Evolutionary conservation across 75 land plant genomes (phyloP).

Genomic region (Cryptomeria japonica): DNA sequence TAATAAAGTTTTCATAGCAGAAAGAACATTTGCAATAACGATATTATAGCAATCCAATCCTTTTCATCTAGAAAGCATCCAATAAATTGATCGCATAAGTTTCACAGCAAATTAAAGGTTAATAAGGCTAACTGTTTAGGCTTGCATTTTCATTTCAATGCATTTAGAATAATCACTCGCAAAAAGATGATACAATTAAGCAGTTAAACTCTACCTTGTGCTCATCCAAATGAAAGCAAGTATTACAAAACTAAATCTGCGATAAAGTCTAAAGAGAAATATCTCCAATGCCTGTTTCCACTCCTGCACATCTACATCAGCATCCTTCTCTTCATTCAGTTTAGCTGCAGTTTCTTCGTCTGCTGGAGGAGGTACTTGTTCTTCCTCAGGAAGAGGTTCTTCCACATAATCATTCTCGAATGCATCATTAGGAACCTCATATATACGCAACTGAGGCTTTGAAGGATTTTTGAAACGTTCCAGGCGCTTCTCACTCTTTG

Average conservation of each 20-base stretch:
- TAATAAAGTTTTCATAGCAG: too few relatives aligned
- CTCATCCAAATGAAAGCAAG: background rate
- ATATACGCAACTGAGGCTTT: too few relatives aligned
- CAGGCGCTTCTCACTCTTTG: too few relatives aligned
- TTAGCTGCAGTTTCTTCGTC: slow-evolving; percentile 30
- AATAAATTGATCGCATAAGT: too few relatives aligned
- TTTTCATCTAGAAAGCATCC: too few relatives aligned
- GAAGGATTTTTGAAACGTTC: too few relatives aligned
- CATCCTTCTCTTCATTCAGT: slow-evolving; percentile 56
- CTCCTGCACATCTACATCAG: slow-evolving; percentile 33
- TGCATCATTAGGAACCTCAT: too few relatives aligned
- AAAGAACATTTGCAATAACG: too few relatives aligned
- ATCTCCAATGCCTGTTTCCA: background rate
- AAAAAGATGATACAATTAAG: background rate
- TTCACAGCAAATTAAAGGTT: background rate
- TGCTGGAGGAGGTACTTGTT: too few relatives aligned
- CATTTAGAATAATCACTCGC: background rate
- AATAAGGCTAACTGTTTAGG: background rate
- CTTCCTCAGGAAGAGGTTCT: too few relatives aligned
- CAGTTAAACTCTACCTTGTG: background rate
- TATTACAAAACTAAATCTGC: background rate
- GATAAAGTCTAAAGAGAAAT: background rate
- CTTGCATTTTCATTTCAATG: background rate
- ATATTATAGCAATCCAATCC: too few relatives aligned
- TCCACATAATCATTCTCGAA: too few relatives aligned